Conservation (phyloP, 352 stramenopile species). For the Globisporangium canariense region DNA sequence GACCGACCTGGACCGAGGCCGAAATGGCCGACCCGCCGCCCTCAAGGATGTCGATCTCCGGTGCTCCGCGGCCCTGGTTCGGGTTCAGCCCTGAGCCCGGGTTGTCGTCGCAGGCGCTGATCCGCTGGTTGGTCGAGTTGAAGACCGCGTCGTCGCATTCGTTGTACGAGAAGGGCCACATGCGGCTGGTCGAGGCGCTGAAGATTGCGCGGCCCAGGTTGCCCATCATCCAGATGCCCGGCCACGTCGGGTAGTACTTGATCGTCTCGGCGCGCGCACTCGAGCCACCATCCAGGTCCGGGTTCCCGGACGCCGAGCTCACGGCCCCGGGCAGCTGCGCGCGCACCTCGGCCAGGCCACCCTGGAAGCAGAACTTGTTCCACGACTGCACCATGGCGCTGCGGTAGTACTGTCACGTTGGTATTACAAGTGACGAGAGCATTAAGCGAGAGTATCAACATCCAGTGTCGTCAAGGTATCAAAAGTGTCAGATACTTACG, state of each 20-base stretch:
- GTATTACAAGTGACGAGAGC: not conserved
- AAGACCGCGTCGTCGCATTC: slow-evolving; percentile 88
- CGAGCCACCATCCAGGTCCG: slow-evolving; percentile 67
- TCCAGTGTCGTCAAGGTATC: not conserved
- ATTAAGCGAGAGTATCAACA: not conserved
- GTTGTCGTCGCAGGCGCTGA: slow-evolving; percentile 86
- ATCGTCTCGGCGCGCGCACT: slow-evolving; percentile 34
- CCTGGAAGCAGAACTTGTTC: slow-evolving; percentile 96
- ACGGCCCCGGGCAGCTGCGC: slow-evolving; percentile 86
- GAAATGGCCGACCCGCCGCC: slow-evolving; percentile 59
- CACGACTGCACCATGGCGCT: slow-evolving; percentile 90
- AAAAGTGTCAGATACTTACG: slow-evolving; percentile 20
- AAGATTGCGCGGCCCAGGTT: slow-evolving; percentile 95
- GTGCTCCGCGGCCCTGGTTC: slow-evolving; percentile 84
- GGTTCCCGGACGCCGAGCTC: slow-evolving; percentile 51
- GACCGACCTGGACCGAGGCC: slow-evolving; percentile 69
- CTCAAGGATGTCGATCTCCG: slow-evolving; percentile 97
- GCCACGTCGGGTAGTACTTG: slow-evolving; percentile 85
- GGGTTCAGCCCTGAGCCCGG: slow-evolving; percentile 91
- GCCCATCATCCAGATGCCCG: slow-evolving; percentile 95
- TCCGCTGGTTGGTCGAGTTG: slow-evolving; percentile 54
- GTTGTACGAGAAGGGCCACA: slow-evolving; percentile 96
- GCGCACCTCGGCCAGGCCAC: slow-evolving; percentile 86
- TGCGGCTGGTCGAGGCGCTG: slow-evolving; percentile 87
- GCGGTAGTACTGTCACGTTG: slow-evolving; percentile 23